Percentiles rank a stretch among this genome's conserved stretches.
Evolutionary conservation across 345 rosid genomes (phyloP).

Genomic region (Boechera divaricarpa): DNA sequence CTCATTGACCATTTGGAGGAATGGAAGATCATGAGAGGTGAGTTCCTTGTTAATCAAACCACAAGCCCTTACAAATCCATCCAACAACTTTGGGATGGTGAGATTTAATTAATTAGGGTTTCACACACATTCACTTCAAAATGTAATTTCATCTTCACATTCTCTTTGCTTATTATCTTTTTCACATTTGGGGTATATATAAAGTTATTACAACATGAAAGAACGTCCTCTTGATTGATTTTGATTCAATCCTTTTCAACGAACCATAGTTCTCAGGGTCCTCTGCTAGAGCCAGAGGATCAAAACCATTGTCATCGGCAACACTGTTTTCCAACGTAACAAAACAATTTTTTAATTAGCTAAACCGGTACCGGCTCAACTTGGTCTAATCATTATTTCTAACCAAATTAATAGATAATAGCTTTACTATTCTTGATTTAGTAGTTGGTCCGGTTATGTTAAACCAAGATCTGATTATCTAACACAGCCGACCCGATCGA

Average conservation of each 20-base stretch:
- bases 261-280: neutral
- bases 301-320: constrained; percentile 23
- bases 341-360: neutral
- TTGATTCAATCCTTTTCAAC: neutral
- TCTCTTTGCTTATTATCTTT: constrained; percentile 9
- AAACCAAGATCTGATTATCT: neutral
- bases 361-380: neutral
- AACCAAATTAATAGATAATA: neutral
- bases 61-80: constrained; percentile 80
- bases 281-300: constrained; percentile 1
- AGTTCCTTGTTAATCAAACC: constrained; percentile 64
- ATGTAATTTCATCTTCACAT: constrained; percentile 34
- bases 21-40: constrained; percentile 84
- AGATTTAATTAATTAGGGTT: constrained; percentile 54
- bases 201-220: constrained; percentile 32
- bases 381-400: neutral
- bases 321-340: neutral
- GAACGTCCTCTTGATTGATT: neutral
- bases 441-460: neutral
- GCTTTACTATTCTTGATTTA: neutral
- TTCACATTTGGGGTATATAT: constrained; percentile 27
- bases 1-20: constrained; percentile 66
- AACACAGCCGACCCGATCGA: no score
- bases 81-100: constrained; percentile 78
- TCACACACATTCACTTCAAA: constrained; percentile 1